Evolutionary conservation across 108 stramenopile species (phyloP).

Genomic region (Stephanodiscus minutulus): DNA sequence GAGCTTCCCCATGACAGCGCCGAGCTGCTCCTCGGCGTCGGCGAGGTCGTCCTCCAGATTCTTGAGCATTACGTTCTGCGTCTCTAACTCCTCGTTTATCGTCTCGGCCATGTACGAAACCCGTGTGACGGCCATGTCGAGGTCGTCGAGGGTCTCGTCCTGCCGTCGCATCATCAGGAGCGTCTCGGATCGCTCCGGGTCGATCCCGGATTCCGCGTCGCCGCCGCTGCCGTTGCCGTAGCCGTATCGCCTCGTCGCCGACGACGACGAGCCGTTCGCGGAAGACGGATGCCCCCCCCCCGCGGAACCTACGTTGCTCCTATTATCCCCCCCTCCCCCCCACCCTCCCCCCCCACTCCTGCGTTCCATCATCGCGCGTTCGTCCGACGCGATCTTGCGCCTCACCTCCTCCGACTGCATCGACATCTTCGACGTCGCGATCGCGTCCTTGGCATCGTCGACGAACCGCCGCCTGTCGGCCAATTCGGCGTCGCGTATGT

Average conservation of each 20-base stretch:
- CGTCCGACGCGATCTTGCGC: slow-evolving; percentile 63
- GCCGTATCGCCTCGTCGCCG: not conserved
- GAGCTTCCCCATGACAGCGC: slow-evolving; percentile 88
- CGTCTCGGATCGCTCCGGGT: slow-evolving; percentile 68
- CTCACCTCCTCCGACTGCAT: slow-evolving; percentile 71
- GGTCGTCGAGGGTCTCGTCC: slow-evolving; percentile 84
- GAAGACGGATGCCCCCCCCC: too few relatives aligned
- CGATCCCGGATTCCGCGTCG: slow-evolving; percentile 36
- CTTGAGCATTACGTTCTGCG: slow-evolving; percentile 82
- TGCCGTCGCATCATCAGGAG: slow-evolving; percentile 82
- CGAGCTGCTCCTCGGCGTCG: slow-evolving; percentile 83
- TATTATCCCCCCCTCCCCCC: not conserved
- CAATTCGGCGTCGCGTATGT: slow-evolving; percentile 65
- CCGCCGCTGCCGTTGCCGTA: not conserved
- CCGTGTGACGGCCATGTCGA: slow-evolving; percentile 74
- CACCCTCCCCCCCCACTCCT: slow-evolving; percentile 20
- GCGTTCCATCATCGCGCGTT: slow-evolving; percentile 67
- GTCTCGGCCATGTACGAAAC: slow-evolving; percentile 82
- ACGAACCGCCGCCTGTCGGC: slow-evolving; percentile 64
- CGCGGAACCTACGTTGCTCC: too few relatives aligned
- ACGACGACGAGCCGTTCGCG: not conserved
- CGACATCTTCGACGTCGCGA: slow-evolving; percentile 55
- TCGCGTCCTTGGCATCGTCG: slow-evolving; percentile 53
- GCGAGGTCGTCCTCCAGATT: slow-evolving; percentile 82
- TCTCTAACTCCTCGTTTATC: slow-evolving; percentile 83